These are phyloP conservation scores for Hortiboletus rubellus DNA, from an alignment of 1,284 basidiomycete species.

Conservation along the genomic window DNA sequence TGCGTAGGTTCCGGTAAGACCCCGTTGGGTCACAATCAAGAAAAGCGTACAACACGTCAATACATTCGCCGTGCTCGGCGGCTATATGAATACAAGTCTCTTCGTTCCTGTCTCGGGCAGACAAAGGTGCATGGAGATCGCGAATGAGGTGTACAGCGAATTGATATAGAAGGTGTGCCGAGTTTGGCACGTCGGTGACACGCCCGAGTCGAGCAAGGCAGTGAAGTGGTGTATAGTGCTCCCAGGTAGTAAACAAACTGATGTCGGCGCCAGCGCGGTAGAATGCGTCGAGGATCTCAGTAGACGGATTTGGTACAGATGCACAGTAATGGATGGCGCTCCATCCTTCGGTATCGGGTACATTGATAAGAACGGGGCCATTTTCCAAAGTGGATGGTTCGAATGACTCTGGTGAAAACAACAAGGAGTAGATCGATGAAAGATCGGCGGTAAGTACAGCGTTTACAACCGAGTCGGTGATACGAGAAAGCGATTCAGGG, in stretches of 20 bases:
- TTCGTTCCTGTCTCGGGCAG: slow-evolving; percentile 74
- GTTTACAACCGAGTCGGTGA: slow-evolving; percentile 53
- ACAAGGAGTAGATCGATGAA: slow-evolving; percentile 50
- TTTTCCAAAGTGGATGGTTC: slow-evolving; percentile 44
- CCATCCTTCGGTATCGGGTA: slow-evolving; percentile 65
- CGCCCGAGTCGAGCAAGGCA: slow-evolving; percentile 59
- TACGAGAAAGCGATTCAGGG: slow-evolving; percentile 37
- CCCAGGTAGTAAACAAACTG: slow-evolving; percentile 62
- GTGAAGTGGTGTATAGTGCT: slow-evolving; percentile 68
- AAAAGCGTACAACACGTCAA: slow-evolving; percentile 59
- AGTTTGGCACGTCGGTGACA: slow-evolving; percentile 39
- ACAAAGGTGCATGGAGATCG: slow-evolving; percentile 64
- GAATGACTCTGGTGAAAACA: slow-evolving; percentile 51
- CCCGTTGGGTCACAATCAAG: slow-evolving; percentile 62
- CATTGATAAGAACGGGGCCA: slow-evolving; percentile 56
- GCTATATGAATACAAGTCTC: slow-evolving; percentile 95
- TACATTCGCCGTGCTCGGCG: slow-evolving; percentile 81
- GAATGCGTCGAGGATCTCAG: slow-evolving; percentile 62
- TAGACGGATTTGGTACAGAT: slow-evolving; percentile 53
- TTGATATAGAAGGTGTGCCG: slow-evolving; percentile 46
- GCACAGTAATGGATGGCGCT: slow-evolving; percentile 69
- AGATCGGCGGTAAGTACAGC: slow-evolving; percentile 51
- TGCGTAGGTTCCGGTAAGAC: slow-evolving; percentile 56
- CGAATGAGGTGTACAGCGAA: slow-evolving; percentile 65
- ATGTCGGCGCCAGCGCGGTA: slow-evolving; percentile 73